These are phyloP conservation scores for Phylloporus arenicola DNA, from an alignment of 768 basidiomycete species.

Conservation along the genomic window DNA sequence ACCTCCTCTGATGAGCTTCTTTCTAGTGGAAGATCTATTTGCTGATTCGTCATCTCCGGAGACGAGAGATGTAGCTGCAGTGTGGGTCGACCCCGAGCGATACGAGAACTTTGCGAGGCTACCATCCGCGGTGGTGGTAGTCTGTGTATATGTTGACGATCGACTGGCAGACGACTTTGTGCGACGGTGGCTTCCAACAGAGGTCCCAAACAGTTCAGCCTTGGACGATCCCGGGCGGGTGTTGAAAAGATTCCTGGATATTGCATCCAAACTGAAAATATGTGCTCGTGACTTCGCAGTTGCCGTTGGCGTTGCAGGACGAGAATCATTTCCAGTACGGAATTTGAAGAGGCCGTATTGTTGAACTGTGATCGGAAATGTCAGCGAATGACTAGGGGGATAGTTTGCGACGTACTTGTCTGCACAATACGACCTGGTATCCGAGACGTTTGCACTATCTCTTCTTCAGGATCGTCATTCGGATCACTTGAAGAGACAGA, in stretches of 20 bases:
- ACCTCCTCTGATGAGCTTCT: conserved; percentile 42
- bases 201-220: conserved; percentile 72
- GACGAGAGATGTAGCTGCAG: conserved; percentile 57
- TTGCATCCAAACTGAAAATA: conserved; percentile 86
- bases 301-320: conserved; percentile 82
- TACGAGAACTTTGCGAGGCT: conserved; percentile 69
- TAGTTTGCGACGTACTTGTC: conserved; percentile 56
- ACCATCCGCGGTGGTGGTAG: conserved; percentile 61
- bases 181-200: conserved; percentile 59
- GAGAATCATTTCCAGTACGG: conserved; percentile 65
- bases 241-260: conserved; percentile 85
- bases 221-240: conserved; percentile 60
- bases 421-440: conserved; percentile 74
- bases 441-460: conserved; percentile 71
- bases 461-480: conserved; percentile 70
- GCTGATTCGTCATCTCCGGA: conserved; percentile 59
- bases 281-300: conserved; percentile 66
- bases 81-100: conserved; percentile 61
- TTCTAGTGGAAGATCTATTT: conserved; percentile 39
- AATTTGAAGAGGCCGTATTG: conserved; percentile 89
- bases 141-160: conserved; percentile 67
- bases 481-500: conserved; percentile 71
- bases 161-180: conserved; percentile 64
- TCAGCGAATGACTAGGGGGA: neutral
- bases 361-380: conserved; percentile 50